Conservation (phyloP, 306 rosid genomes). For the Fragaria ananassa region DNA sequence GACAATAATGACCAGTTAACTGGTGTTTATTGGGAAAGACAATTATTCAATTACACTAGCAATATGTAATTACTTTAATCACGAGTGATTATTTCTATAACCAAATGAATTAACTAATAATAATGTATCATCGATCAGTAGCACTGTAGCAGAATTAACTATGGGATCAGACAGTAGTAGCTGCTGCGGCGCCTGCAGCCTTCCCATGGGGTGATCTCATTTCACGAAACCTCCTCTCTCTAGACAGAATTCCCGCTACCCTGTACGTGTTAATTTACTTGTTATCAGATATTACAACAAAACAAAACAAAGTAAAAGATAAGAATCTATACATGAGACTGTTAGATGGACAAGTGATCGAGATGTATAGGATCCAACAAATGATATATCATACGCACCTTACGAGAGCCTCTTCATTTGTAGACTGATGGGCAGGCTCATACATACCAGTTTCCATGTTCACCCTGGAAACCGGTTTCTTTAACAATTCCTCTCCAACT, state of each 20-base stretch:
- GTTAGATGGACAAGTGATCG: not conserved
- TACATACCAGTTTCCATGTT: constrained; percentile 24
- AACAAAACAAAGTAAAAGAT: not conserved
- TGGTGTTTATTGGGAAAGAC: not conserved
- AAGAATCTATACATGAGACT: not conserved
- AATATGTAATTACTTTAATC: not conserved
- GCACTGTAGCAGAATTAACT: no score
- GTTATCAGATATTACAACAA: no score
- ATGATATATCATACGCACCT: constrained; percentile 9
- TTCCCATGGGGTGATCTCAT: constrained; percentile 23
- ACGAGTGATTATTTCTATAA: not conserved
- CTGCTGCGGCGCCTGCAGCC: not conserved
- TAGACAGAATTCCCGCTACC: constrained; percentile 45
- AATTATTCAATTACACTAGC: not conserved
- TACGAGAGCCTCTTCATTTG: constrained; percentile 38
- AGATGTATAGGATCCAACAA: not conserved
- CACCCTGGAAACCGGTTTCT: constrained; percentile 32
- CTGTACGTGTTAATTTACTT: constrained; percentile 16
- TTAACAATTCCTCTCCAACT: constrained; percentile 31
- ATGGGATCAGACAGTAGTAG: no score
- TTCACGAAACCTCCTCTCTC: constrained; percentile 42
- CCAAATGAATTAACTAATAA: not conserved
- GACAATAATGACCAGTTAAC: not conserved
- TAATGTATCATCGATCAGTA: not conserved
- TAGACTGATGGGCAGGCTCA: constrained; percentile 16